phyloP scores from a whole-genome alignment of 768 basidiomycete genomes.

The Leccinum barrowsii region DNA sequence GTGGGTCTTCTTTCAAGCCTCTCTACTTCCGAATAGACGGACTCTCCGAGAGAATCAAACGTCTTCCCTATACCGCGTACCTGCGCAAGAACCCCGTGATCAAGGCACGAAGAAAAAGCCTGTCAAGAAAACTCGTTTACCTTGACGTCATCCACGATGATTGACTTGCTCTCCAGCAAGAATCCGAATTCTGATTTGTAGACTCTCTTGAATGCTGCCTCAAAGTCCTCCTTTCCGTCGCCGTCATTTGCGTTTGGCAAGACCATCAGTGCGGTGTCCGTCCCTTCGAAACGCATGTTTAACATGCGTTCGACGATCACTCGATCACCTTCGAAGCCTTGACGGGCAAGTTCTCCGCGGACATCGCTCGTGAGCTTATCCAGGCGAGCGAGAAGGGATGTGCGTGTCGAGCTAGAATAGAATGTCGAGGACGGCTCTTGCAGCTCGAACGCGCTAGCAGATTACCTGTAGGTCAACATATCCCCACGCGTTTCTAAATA shows the following conservation, averaged over 20 bases:
- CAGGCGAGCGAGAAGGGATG: slow-evolving; percentile 57
- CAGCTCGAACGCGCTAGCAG: slow-evolving; percentile 70
- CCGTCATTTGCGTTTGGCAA: slow-evolving; percentile 48
- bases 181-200: slow-evolving; percentile 93
- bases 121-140: slow-evolving; percentile 30
- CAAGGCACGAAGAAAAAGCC: neutral
- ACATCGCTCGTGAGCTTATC: slow-evolving; percentile 67
- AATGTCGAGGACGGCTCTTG: slow-evolving; percentile 88
- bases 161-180: slow-evolving; percentile 74
- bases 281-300: slow-evolving; percentile 92
- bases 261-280: slow-evolving; percentile 91
- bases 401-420: slow-evolving; percentile 58
- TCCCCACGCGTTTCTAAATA: neutral
- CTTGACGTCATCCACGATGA: slow-evolving; percentile 92
- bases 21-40: slow-evolving; percentile 73
- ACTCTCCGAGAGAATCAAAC: slow-evolving; percentile 74
- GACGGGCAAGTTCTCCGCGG: slow-evolving; percentile 58
- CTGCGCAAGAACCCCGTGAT: slow-evolving; percentile 29
- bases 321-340: slow-evolving; percentile 77
- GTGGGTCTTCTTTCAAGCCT: slow-evolving; percentile 42
- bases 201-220: slow-evolving; percentile 70
- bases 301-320: slow-evolving; percentile 77
- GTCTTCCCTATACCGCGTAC: slow-evolving; percentile 91
- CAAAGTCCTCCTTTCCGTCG: slow-evolving; percentile 68
- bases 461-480: neutral